A percentile compares a stretch with the other conserved stretches of the same genome.
Conservation (phyloP, 176 grass and related monocot genomes). For the Otatea glauca region DNA sequence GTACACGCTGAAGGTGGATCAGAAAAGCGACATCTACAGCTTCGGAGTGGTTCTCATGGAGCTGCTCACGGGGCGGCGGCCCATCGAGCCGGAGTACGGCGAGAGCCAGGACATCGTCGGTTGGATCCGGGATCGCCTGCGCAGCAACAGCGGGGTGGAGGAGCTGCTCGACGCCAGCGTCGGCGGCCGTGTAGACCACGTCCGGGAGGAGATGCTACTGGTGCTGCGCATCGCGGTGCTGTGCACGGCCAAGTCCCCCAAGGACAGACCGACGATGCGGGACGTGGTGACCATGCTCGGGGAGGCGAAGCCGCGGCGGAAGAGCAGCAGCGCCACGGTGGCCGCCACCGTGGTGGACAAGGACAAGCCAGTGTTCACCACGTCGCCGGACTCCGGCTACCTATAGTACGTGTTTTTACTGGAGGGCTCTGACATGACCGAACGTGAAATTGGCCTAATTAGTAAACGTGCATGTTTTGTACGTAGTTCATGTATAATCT, state of each 20-base stretch:
- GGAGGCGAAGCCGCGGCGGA: slow-evolving; percentile 90
- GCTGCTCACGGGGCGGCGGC: slow-evolving; percentile 75
- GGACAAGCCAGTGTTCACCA: slow-evolving; percentile 94
- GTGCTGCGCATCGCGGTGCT: slow-evolving; percentile 85
- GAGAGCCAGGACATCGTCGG: slow-evolving; percentile 80
- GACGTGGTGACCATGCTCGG: slow-evolving; percentile 92
- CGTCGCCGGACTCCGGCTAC: slow-evolving; percentile 72
- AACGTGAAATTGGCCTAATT: background rate
- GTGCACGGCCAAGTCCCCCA: slow-evolving; percentile 84
- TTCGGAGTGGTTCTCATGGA: slow-evolving; percentile 92
- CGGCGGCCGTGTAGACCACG: slow-evolving; percentile 73
- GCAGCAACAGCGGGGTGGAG: slow-evolving; percentile 67
- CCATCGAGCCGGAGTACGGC: slow-evolving; percentile 79
- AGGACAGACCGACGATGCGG: slow-evolving; percentile 88
- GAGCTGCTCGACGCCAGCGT: slow-evolving; percentile 74
- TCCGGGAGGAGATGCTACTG: slow-evolving; percentile 91
- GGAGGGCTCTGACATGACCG: slow-evolving; percentile 1
- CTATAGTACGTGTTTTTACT: slow-evolving; percentile 45
- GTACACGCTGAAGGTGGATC: slow-evolving; percentile 91
- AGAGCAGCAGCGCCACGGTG: slow-evolving; percentile 74
- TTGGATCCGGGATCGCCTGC: slow-evolving; percentile 76
- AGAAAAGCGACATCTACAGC: slow-evolving; percentile 99
- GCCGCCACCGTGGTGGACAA: slow-evolving; percentile 60
- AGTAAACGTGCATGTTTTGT: slow-evolving; percentile 23
- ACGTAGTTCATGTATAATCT: slow-evolving; percentile 46